Evolutionary conservation across 176 grass and related monocot genomes (phyloP).

Genomic region (Aegilops speltoides): DNA sequence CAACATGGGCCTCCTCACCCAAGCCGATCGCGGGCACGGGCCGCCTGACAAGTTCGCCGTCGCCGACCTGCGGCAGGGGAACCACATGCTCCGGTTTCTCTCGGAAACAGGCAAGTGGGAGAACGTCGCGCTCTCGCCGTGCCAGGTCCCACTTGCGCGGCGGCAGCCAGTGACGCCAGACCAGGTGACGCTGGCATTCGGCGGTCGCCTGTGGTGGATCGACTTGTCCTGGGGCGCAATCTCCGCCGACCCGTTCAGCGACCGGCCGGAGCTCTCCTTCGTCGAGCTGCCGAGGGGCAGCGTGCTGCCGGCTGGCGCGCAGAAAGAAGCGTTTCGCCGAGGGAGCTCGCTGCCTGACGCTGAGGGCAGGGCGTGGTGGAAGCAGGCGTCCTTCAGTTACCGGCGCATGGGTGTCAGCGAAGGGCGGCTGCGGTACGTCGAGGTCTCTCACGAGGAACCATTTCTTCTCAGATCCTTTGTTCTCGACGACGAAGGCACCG

Average conservation of each 20-base stretch:
- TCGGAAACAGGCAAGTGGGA: slow-evolving; percentile 24
- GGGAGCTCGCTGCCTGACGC: neutral
- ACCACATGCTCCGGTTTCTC: slow-evolving; percentile 14
- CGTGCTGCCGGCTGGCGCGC: neutral
- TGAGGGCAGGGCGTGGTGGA: neutral
- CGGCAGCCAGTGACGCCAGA: neutral
- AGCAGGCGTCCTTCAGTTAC: neutral
- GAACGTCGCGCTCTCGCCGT: neutral
- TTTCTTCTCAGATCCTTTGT: slow-evolving; percentile 28
- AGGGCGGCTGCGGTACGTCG: slow-evolving; percentile 32
- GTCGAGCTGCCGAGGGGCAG: neutral
- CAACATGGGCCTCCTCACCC: neutral
- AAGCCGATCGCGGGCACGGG: neutral
- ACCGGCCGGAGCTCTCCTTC: slow-evolving; percentile 19
- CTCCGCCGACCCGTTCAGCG: slow-evolving; percentile 2
- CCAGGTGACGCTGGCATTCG: slow-evolving; percentile 9
- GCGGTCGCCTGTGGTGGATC: neutral
- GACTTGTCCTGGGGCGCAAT: neutral
- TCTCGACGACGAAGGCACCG: neutral
- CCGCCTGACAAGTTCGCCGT: neutral
- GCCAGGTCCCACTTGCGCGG: neutral
- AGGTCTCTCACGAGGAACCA: slow-evolving; percentile 26
- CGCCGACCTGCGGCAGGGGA: neutral
- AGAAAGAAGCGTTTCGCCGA: neutral
- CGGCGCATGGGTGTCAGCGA: slow-evolving; percentile 26